Conservation (phyloP, 345 rosid genomes). For the Corchorus capsularis region DNA sequence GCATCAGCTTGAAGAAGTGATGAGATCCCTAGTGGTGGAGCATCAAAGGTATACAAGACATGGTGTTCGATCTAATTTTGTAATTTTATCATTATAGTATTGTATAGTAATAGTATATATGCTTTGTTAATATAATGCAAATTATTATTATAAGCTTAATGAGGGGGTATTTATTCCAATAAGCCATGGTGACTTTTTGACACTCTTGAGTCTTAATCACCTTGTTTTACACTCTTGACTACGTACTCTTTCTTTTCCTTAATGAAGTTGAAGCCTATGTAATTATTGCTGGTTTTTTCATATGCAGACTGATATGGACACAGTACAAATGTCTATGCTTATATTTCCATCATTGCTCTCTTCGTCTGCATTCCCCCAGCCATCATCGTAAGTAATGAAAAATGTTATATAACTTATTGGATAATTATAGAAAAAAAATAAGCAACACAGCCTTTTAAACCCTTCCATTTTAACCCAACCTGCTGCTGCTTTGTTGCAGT, state of each 20-base stretch:
- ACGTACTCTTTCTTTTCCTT: not conserved
- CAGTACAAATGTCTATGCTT: constrained; percentile 91
- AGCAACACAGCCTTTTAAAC: not conserved
- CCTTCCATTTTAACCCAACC: constrained; percentile 4
- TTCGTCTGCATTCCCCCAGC: constrained; percentile 92
- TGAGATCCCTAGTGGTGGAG: too few relatives aligned
- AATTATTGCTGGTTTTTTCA: constrained; percentile 1
- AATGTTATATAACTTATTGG: not conserved
- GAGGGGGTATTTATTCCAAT: too few relatives aligned
- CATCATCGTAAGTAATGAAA: constrained; percentile 62
- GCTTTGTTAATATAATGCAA: too few relatives aligned
- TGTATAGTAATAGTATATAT: too few relatives aligned
- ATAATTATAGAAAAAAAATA: not conserved
- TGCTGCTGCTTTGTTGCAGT: constrained; percentile 36
- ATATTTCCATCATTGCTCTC: constrained; percentile 95
- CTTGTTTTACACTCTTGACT: not conserved
- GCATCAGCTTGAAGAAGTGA: too few relatives aligned
- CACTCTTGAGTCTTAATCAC: not conserved
- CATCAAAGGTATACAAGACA: too few relatives aligned
- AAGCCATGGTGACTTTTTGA: too few relatives aligned
- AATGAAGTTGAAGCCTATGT: not conserved
- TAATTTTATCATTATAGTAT: too few relatives aligned
- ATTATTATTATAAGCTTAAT: too few relatives aligned
- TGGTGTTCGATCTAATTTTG: too few relatives aligned
- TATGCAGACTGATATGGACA: constrained; percentile 96